These are phyloP conservation scores for Monoraphidium neglectum DNA, from an alignment of 139 green algal genomes.

Conservation along the genomic window DNA sequence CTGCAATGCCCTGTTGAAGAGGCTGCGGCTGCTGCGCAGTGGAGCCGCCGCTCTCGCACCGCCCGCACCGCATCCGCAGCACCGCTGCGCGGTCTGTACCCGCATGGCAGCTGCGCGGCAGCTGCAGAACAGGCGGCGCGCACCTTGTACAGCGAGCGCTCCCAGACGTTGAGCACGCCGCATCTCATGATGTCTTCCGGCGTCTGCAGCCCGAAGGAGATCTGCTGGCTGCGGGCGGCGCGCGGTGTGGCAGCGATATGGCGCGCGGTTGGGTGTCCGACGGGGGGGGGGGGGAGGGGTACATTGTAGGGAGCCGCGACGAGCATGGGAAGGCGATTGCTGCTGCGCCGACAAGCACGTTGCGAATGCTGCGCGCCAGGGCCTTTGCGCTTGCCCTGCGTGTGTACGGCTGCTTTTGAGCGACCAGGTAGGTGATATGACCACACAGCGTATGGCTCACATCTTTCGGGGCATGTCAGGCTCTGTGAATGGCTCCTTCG, in stretches of 20 bases:
- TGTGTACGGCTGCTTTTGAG: neutral
- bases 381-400: neutral
- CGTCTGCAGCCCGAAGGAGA: slow-evolving; percentile 87
- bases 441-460: slow-evolving; percentile 32
- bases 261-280: neutral
- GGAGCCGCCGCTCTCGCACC: no score
- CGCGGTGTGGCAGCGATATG: neutral
- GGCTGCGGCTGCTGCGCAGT: no score
- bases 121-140: no score
- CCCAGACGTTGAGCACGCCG: slow-evolving; percentile 87
- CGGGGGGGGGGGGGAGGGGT: neutral
- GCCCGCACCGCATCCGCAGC: no score
- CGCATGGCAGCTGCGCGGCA: no score
- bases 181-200: slow-evolving; percentile 83
- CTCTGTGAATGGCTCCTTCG: slow-evolving; percentile 72
- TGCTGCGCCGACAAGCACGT: neutral
- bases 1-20: no score
- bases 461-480: slow-evolving; percentile 77
- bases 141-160: slow-evolving; percentile 88
- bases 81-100: no score
- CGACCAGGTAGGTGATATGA: neutral
- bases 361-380: neutral
- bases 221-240: slow-evolving; percentile 73
- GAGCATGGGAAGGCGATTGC: neutral
- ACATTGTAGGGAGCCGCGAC: slow-evolving; percentile 11